Evolutionary conservation across 2,329 filamentous ascomycete genomes (phyloP), one percentile per base, ranked within the genome.

Genomic region (Pochonia chlamydosporia): DNA sequence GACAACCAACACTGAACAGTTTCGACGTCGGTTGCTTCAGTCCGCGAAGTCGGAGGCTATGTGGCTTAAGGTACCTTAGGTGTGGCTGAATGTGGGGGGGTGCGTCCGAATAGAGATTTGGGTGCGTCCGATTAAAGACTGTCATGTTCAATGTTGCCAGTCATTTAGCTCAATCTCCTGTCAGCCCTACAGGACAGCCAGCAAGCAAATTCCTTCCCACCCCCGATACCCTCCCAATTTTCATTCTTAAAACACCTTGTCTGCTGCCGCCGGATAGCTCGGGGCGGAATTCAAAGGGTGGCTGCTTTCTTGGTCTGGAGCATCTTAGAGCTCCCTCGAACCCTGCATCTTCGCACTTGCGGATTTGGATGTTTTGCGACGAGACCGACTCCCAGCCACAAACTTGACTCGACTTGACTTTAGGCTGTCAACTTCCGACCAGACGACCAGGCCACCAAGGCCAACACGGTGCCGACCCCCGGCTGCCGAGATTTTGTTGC

Each of bases 361-460:
- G 10, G n/a, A 36, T n/a, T 23, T 30, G 13, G n/a, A 42, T 20
- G 28, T 25, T 16, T 45, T 45, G 42, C 43, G 30, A 37, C 43
- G 31, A 28, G 8, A 11, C 28, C 3, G 11, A 26, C 10, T 40
- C n/a, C 18, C 18, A 44, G 33, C 43, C 24, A 37, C 25, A 26
- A 31, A 24, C 28, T 13, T n/a, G n/a, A n/a, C n/a, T n/a, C n/a
- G 35, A 3, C 3, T 10, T 5, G 9, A 14, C 9, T 23, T 23
- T 6, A 35, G 20, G 20, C 20, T 21, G 35, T 39, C 20, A 14
- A 14, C 13, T 23, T 13, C 35, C n/a, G n/a, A n/a, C n/a, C n/a
- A n/a, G 35, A 39, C 35, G 35, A 23, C 9, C 8, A 14, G 35
- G 35, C 35, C 4, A 9, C 11, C 33, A 7, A 36, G 6, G 33